Evolutionary conservation across 2,329 filamentous ascomycete genomes (phyloP), one percentile per base, ranked within the genome.

Genomic region (Thelonectria olida): DNA sequence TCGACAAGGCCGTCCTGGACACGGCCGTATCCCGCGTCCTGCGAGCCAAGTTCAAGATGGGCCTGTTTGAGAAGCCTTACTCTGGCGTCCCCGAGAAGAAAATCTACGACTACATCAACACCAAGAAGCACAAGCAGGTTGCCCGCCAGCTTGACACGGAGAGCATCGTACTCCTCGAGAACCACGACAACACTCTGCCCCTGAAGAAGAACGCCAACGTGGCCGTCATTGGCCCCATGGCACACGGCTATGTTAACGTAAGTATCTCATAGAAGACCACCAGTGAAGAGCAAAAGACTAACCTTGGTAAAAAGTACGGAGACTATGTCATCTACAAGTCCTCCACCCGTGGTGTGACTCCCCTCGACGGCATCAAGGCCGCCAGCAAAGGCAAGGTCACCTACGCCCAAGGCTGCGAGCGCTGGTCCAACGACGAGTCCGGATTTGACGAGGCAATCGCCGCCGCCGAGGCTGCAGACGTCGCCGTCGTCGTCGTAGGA

Each of bases 191-290:
- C 12, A 71, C 79, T 4, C 77, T 88, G 7, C 86, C 86, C 0
- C 64, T 88, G 45, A 83, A 82, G 64, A 91, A 90, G 72, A 81
- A 85, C 7, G 88, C 88, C n/a, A 88, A 85, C 15, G 82, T 92
- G 59, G 90, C 90, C 5, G 88, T 93, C 15, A 91, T 93, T 68
- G 91, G 91, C 0, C 90, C 90, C 2, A 92, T 93, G 87, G 90
- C 88, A 1, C 85, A 90, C 66, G 88, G 86, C 1, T 90, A 83
- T 65, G 88, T 91, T 82, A 92, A 92, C 69, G 86, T 88, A 67
- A 77, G 84, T 78, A 8, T 7, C 3, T 19, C 31, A 10, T 19
- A 13, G 5, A 2, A 4, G 7, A 13, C 9, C 19, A 22, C 7
- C 13, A 53, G 23, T 63, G n/a, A 10, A n/a, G n/a, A 5, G 28